Evolutionary conservation across 345 rosid species (phyloP).

Genomic region (Corchorus capsularis): DNA sequence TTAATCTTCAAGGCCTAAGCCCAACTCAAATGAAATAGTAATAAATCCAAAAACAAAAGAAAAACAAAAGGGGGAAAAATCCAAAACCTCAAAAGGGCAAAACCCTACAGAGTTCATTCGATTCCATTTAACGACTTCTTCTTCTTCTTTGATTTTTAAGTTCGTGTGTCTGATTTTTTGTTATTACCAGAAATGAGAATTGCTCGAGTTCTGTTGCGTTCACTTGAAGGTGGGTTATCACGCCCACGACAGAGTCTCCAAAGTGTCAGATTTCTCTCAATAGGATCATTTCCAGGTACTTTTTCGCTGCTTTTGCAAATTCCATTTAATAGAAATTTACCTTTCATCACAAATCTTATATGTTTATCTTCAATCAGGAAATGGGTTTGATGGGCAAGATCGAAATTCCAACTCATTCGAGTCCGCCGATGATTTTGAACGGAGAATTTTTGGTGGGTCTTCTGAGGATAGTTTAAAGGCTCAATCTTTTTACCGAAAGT

Average conservation of each 20-base stretch:
- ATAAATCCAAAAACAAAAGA: not conserved
- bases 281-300: constrained; percentile 1
- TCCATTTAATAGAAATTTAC: not conserved
- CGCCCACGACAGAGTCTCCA: constrained; percentile 2
- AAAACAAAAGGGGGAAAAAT: not conserved
- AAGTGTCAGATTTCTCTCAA: constrained; percentile 13
- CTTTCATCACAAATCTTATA: not conserved
- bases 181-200: constrained; percentile 5
- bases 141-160: not conserved
- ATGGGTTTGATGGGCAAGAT: constrained; percentile 6
- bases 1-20: not conserved
- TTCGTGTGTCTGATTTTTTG: not conserved
- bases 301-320: not conserved
- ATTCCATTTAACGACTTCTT: not conserved
- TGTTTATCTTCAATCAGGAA: constrained; percentile 7
- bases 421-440: constrained; percentile 42
- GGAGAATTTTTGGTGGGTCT: constrained; percentile 38
- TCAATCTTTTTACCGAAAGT: constrained; percentile 38
- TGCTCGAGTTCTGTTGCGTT: constrained; percentile 17
- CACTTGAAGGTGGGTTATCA: not conserved
- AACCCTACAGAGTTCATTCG: not conserved
- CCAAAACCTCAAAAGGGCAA: not conserved
- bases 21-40: not conserved
- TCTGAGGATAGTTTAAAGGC: constrained; percentile 26
- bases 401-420: constrained; percentile 27